Base-by-base conservation (phyloP, 1,139 yeast species). In the Candida labiduridarum region DNA sequence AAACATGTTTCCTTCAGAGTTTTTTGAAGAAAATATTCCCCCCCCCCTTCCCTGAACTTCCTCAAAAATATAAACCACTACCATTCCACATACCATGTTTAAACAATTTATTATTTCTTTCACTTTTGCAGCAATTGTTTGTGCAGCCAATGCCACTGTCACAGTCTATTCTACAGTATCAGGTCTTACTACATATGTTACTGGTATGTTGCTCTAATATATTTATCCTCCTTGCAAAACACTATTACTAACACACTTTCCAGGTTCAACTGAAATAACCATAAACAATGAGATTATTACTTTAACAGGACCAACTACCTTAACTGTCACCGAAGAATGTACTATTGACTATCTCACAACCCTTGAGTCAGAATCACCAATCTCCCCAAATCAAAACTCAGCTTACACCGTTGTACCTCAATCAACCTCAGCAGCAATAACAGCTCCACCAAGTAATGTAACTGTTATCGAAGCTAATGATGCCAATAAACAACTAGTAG, bases 161-260 rank as follows among this genome's bases (percentile, higher is more conserved):
- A 74, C 79, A 9, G 41, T 38, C 14, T 18, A 25, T 12, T 38
- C 41, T 77, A 53, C 72, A 72, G 56, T 64, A 72, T 52, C 79
- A 58, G 77, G 71, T 69, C 74, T 60, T 71, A 71, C 76, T 66
- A 74, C 79, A 57, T 75, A 71, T 75, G 74, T 79, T 61, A 79
- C 79, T 64, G 69, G 62, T 36, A 36, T 36, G 40, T 36, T 19
- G 11, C 16, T 9, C 12, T n/a, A n/a, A 33, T 30, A 12, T 12
- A 30, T 30, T 30, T 4, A 5, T 8, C n/a, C 4, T 30, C 11
- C 11, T 3, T 12, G n/a, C 4, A 10, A 3, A 30, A 30, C 4
- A 7, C 10, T 31, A 36, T 25, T 36, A 36, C n/a, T n/a, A n/a
- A n/a, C n/a, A 36, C 40, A 16, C 11, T 12, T 6, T 19, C 6